Conservation (phyloP, 148 eudicot genomes). For the Rhododendron kiyosumense region DNA sequence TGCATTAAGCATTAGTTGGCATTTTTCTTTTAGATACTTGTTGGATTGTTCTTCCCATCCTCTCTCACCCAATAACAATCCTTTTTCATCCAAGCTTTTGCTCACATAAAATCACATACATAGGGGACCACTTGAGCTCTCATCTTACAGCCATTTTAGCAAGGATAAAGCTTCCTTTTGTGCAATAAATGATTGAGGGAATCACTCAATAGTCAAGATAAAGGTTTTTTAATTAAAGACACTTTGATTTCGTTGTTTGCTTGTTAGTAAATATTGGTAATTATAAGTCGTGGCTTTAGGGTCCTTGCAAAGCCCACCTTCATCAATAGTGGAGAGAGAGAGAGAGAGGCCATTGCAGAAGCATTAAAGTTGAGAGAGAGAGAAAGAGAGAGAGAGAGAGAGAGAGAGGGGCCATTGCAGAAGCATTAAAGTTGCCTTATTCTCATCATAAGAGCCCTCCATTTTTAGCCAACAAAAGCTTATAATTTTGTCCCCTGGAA, state of each 20-base stretch:
- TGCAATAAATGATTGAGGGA: conserved; percentile 26
- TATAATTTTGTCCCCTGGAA: conserved; percentile 47
- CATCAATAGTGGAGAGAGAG: not conserved
- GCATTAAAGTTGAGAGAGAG: no score
- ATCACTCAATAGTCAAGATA: conserved; percentile 7
- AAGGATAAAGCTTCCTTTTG: conserved; percentile 20
- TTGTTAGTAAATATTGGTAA: conserved; percentile 19
- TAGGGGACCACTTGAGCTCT: not conserved
- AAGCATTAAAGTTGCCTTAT: conserved; percentile 16
- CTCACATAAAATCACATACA: not conserved
- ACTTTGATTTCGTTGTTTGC: conserved; percentile 20
- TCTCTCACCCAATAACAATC: not conserved
- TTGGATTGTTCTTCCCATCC: not conserved
- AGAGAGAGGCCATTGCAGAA: no score
- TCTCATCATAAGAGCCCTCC: conserved; percentile 13
- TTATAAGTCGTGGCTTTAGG: conserved; percentile 23
- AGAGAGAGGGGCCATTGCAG: conserved; percentile 3
- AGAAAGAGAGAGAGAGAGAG: not conserved
- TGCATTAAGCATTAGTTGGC: not conserved
- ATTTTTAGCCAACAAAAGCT: conserved; percentile 22
- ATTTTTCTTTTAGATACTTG: not conserved
- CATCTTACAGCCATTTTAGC: conserved; percentile 16
- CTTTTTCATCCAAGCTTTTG: not conserved
- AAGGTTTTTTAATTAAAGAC: conserved; percentile 12
- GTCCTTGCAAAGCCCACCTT: conserved; percentile 12